phyloP scores from a whole-genome alignment of 2,329 filamentous ascomycete species.

The Stachybotrys chlorohalonatus region DNA sequence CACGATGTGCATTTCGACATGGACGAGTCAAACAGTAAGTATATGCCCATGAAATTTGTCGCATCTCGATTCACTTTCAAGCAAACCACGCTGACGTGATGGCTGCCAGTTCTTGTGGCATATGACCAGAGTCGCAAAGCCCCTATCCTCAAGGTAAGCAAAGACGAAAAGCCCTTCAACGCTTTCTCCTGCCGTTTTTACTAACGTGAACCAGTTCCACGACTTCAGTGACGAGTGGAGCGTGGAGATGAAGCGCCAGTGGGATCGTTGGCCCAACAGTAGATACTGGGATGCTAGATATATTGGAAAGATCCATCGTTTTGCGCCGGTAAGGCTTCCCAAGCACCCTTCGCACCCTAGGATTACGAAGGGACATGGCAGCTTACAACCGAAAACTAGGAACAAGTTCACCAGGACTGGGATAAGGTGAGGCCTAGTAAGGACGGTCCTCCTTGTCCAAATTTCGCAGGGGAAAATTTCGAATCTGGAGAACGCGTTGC shows the following conservation, averaged over 20 bases:
- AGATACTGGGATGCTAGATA: not conserved
- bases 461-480: not conserved
- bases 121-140: not conserved
- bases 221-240: not conserved
- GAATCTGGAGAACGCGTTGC: slow-evolving; percentile 7
- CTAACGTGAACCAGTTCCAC: not conserved
- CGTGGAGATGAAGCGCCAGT: not conserved
- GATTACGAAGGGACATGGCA: not conserved
- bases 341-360: too few species aligned
- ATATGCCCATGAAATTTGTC: not conserved
- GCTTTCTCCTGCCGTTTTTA: not conserved
- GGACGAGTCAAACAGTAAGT: slow-evolving; percentile 1
- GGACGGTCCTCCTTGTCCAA: not conserved
- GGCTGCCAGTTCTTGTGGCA: not conserved
- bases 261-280: not conserved
- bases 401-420: not conserved
- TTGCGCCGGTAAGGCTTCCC: not conserved
- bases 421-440: not conserved
- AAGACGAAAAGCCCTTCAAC: not conserved
- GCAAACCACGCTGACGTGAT: not conserved
- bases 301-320: not conserved
- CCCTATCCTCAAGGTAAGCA: not conserved
- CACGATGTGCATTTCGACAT: slow-evolving; percentile 1
- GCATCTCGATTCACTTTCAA: not conserved
- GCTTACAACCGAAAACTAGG: not conserved